Evolutionary conservation across 1,139 yeast species (phyloP).

Genomic region (Pichia norvegensis): DNA sequence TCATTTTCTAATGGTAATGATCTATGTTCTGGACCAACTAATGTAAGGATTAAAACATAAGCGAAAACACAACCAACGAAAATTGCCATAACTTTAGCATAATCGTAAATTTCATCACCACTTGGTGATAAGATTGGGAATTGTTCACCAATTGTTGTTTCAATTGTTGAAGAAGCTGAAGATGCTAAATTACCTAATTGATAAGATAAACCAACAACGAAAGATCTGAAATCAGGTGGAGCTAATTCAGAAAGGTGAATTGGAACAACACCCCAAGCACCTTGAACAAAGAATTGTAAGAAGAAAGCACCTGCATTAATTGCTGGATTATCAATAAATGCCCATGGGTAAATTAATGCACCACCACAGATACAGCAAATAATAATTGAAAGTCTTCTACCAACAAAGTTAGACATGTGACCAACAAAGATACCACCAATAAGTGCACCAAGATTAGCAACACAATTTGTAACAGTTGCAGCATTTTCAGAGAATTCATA

Average conservation of each 20-base stretch:
- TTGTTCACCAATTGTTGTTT: conserved; percentile 61
- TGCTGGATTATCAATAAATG: conserved; percentile 45
- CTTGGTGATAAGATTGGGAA: conserved; percentile 43
- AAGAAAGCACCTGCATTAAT: conserved; percentile 74
- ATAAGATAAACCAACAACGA: conserved; percentile 67
- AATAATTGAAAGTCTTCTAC: conserved; percentile 52
- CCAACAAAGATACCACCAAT: conserved; percentile 59
- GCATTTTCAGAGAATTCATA: conserved; percentile 42
- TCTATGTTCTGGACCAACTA: conserved; percentile 72
- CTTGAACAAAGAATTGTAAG: conserved; percentile 75
- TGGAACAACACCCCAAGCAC: conserved; percentile 85
- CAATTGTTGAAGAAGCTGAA: conserved; percentile 79
- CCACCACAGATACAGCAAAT: conserved; percentile 62
- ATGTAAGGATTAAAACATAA: conserved; percentile 46
- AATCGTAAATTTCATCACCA: conserved; percentile 37
- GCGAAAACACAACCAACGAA: conserved; percentile 74
- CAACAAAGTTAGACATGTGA: conserved; percentile 50
- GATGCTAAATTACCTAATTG: conserved; percentile 82
- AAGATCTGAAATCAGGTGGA: conserved; percentile 69
- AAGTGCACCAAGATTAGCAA: conserved; percentile 65
- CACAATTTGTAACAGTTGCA: conserved; percentile 59
- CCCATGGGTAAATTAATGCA: conserved; percentile 60
- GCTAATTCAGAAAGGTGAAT: conserved; percentile 69
- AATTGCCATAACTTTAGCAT: conserved; percentile 70
- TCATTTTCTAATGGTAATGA: conserved; percentile 18